These are phyloP conservation scores for Aspergillus sp. DNA, from an alignment of 2,329 filamentous ascomycete species.

Conservation along the genomic window DNA sequence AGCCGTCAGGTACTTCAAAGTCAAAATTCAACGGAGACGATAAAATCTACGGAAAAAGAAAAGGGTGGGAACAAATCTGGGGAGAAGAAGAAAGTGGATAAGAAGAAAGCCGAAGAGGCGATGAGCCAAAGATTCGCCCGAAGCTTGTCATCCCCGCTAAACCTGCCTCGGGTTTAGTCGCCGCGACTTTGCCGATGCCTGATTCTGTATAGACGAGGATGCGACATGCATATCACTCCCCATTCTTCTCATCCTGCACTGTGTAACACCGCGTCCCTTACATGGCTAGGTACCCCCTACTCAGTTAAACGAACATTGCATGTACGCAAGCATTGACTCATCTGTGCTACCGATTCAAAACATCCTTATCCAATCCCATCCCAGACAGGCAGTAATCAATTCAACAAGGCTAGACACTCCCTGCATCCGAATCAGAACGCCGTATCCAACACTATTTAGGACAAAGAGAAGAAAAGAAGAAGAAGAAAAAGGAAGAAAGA, in stretches of 20 bases:
- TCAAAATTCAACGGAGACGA: not conserved
- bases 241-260: not conserved
- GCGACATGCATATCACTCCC: no score
- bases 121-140: not conserved
- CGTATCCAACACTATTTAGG: constrained; percentile 1
- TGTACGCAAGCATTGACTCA: not conserved
- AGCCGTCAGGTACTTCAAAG: constrained; percentile 1
- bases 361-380: not conserved
- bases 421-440: not conserved
- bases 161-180: constrained; percentile 12
- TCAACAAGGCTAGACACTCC: not conserved
- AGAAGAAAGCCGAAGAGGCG: not conserved
- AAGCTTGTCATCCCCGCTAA: constrained; percentile 12
- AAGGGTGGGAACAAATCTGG: not conserved
- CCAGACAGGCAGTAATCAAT: not conserved
- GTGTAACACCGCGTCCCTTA: not conserved
- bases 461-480: not conserved
- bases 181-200: not conserved
- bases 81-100: not conserved
- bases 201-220: not conserved
- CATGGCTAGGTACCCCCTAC: not conserved
- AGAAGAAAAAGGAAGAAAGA: not conserved
- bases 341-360: not conserved
- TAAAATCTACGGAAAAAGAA: not conserved
- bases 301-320: not conserved